phyloP scores from a whole-genome alignment of 768 basidiomycete species.

The Agrocybe praecox region DNA sequence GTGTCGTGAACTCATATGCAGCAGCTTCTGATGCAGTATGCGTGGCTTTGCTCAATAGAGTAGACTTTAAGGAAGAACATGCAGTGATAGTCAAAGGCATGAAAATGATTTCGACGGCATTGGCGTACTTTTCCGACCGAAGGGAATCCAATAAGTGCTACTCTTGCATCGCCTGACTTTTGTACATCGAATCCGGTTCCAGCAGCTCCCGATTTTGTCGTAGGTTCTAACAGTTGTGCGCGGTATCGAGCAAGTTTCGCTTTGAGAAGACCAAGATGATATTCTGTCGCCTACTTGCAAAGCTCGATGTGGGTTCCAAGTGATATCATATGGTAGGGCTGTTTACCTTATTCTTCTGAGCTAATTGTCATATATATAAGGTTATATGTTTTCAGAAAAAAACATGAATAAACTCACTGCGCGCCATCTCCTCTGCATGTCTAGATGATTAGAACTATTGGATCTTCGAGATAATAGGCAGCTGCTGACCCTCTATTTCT shows the following conservation, averaged over 20 bases:
- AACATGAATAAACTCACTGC: conserved; percentile 61
- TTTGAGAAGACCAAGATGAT: conserved; percentile 91
- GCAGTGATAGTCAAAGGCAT: neutral
- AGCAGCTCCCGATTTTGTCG: conserved; percentile 76
- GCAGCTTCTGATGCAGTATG: conserved; percentile 89
- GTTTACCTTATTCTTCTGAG: conserved; percentile 92
- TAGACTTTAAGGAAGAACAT: conserved; percentile 60
- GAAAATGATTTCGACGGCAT: neutral
- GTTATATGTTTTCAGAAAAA: neutral
- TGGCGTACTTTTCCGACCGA: conserved; percentile 81
- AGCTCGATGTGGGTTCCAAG: conserved; percentile 6
- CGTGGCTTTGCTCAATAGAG: conserved; percentile 88
- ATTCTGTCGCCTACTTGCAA: conserved; percentile 80
- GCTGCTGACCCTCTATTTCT: conserved; percentile 85
- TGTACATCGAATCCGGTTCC: conserved; percentile 90
- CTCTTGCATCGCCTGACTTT: conserved; percentile 82
- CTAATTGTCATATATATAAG: conserved; percentile 36
- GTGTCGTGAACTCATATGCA: conserved; percentile 94
- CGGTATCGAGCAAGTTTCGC: conserved; percentile 95
- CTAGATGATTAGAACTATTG: neutral
- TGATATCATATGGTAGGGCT: conserved; percentile 2
- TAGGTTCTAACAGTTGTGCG: conserved; percentile 91
- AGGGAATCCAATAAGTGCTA: conserved; percentile 93
- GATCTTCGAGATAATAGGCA: neutral
- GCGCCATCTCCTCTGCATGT: conserved; percentile 89